Evolutionary conservation across 2,329 filamentous ascomycete species (phyloP).

Genomic region (Ophiostoma populinum): DNA sequence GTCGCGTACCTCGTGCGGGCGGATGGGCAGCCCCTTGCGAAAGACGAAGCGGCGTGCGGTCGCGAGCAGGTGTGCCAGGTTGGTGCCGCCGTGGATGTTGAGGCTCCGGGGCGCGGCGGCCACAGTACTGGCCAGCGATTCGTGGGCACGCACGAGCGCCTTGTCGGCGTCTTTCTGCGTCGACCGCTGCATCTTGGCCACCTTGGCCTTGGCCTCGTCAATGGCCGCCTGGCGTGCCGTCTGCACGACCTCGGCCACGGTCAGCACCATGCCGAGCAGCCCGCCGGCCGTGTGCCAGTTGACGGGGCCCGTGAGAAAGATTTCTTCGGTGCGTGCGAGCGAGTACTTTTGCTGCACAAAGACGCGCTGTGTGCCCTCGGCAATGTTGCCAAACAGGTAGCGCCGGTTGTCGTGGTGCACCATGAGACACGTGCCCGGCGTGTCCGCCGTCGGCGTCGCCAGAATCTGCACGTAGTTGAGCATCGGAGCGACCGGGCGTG

Average conservation of each 20-base stretch:
- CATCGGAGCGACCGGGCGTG: constrained; percentile 37
- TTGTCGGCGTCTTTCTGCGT: background rate
- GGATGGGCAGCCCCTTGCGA: constrained; percentile 62
- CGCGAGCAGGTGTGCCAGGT: constrained; percentile 66
- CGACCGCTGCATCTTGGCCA: constrained; percentile 6
- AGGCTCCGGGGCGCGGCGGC: constrained; percentile 20
- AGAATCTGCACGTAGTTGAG: constrained; percentile 57
- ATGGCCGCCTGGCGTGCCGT: constrained; percentile 24
- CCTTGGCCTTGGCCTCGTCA: constrained; percentile 15
- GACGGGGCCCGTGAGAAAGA: constrained; percentile 68
- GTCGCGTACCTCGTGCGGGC: constrained; percentile 45
- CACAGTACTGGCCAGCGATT: background rate
- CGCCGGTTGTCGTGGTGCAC: constrained; percentile 67
- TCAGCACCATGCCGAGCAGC: constrained; percentile 69
- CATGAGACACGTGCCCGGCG: constrained; percentile 58
- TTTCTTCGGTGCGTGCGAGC: constrained; percentile 49
- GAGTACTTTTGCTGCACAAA: constrained; percentile 49
- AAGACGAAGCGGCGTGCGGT: constrained; percentile 74
- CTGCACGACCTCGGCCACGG: constrained; percentile 52
- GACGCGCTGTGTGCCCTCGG: constrained; percentile 73
- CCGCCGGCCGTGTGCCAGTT: constrained; percentile 67
- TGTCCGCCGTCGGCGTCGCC: constrained; percentile 75
- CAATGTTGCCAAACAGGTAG: constrained; percentile 69
- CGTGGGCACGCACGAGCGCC: background rate
- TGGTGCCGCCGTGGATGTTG: constrained; percentile 63